Evolutionary conservation across 192 early-diverging fungal species (phyloP).

Genomic region (Backusella sp.): DNA sequence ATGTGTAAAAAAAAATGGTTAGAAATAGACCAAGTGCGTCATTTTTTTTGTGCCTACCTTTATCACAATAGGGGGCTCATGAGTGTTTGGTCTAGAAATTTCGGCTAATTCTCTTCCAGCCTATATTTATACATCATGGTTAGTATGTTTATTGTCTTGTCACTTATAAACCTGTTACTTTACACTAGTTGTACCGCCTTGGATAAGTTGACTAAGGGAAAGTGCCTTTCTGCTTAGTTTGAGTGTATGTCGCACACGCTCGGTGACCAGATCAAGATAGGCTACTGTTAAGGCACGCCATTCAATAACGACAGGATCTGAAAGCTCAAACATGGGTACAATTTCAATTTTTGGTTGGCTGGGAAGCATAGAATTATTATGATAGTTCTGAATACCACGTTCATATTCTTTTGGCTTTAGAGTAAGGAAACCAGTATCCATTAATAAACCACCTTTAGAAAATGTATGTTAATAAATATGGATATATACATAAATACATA

Average conservation of each 20-base stretch:
- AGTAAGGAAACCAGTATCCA: constrained; percentile 79
- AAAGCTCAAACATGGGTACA: constrained; percentile 71
- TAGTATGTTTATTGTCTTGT: not conserved
- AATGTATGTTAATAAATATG: not conserved
- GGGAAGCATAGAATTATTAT: constrained; percentile 35
- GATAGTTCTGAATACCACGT: constrained; percentile 57
- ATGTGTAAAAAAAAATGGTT: not conserved
- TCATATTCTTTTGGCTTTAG: constrained; percentile 50
- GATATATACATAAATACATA: not conserved
- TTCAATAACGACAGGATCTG: constrained; percentile 85
- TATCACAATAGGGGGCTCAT: constrained; percentile 90
- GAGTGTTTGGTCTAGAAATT: constrained; percentile 67
- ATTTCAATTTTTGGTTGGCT: constrained; percentile 39
- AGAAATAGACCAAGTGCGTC: not conserved
- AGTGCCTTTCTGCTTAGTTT: constrained; percentile 54
- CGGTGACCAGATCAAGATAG: constrained; percentile 74
- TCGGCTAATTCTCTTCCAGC: constrained; percentile 83
- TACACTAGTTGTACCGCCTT: constrained; percentile 91
- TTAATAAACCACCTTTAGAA: constrained; percentile 70
- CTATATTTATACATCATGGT: not conserved
- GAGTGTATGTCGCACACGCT: constrained; percentile 57
- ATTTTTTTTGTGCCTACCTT: constrained; percentile 27
- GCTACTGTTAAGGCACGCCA: constrained; percentile 91
- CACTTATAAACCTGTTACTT: not conserved
- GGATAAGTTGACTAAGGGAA: constrained; percentile 80